A percentile compares a stretch with the other conserved stretches of the same genome.
phyloP scores from a whole-genome alignment of 164 flowering plant species.

The Cinnamomum chago region DNA sequence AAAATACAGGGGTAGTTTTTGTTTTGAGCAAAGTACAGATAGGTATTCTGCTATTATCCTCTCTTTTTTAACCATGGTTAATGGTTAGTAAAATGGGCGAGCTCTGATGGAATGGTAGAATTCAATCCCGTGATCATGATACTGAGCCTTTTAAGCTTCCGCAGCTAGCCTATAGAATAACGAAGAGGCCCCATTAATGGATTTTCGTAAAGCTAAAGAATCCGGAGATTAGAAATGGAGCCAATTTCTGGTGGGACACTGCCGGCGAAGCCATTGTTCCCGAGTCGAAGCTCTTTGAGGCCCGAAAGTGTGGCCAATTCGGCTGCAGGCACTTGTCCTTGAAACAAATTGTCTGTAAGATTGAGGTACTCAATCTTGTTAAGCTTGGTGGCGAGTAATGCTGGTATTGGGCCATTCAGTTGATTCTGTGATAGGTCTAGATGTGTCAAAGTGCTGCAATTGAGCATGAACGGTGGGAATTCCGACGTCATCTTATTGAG shows the following conservation, averaged over 20 bases:
- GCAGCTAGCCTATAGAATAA: constrained; percentile 34
- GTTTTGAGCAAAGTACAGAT: no score
- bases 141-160: constrained; percentile 16
- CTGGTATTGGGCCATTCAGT: constrained; percentile 35
- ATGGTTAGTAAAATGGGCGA: constrained; percentile 21
- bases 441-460: constrained; percentile 14
- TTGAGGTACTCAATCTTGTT: constrained; percentile 25
- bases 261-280: constrained; percentile 20
- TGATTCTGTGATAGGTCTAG: constrained; percentile 28
- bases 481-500: constrained; percentile 18
- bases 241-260: constrained; percentile 29
- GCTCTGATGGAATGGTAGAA: no score
- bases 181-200: constrained; percentile 32
- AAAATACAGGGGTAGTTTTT: no score
- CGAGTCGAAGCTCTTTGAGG: constrained; percentile 22
- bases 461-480: constrained; percentile 33
- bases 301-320: constrained; percentile 10
- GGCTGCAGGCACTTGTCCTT: constrained; percentile 13
- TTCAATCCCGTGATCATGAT: constrained; percentile 12
- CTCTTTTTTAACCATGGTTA: no score
- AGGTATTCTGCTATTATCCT: no score
- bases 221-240: constrained; percentile 16
- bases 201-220: constrained; percentile 28
- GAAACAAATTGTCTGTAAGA: constrained; percentile 15
- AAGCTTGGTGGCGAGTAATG: constrained; percentile 29